Evolutionary conservation across 306 rosid genomes (phyloP).

Genomic region (Glycine tomentella): DNA sequence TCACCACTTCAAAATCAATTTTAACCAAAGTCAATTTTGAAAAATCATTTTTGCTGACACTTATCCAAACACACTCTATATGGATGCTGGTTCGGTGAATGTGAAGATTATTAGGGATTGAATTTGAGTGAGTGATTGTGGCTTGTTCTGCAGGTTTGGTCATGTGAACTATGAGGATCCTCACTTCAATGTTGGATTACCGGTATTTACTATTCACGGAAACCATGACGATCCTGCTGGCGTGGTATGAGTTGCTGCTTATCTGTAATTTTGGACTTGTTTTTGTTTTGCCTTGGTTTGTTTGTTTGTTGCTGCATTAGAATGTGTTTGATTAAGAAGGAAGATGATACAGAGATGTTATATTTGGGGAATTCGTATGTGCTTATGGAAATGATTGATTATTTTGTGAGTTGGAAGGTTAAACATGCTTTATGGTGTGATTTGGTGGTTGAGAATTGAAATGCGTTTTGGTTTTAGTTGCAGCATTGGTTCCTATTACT

Average conservation of each 20-base stretch:
- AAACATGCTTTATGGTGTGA: neutral
- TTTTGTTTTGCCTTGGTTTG: slow-evolving; percentile 27
- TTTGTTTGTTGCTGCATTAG: neutral
- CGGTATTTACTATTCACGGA: slow-evolving; percentile 97
- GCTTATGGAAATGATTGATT: slow-evolving; percentile 35
- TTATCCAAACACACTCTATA: too few relatives aligned
- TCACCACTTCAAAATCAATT: too few relatives aligned
- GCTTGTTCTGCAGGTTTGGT: slow-evolving; percentile 72
- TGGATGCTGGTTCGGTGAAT: neutral
- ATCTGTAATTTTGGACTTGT: slow-evolving; percentile 7
- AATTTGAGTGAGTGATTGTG: neutral
- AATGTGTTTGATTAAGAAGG: slow-evolving; percentile 27
- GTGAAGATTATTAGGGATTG: neutral
- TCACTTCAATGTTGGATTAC: slow-evolving; percentile 95
- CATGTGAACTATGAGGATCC: slow-evolving; percentile 99
- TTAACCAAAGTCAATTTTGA: too few relatives aligned
- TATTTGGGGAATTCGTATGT: slow-evolving; percentile 1
- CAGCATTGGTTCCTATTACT: slow-evolving; percentile 14
- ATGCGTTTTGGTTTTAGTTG: slow-evolving; percentile 8
- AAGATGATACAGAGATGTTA: neutral
- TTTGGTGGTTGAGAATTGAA: slow-evolving; percentile 32
- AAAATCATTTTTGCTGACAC: too few relatives aligned
- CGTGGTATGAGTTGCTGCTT: slow-evolving; percentile 70
- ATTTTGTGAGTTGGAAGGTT: slow-evolving; percentile 4
- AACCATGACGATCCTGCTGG: slow-evolving; percentile 99